Conservation (phyloP, 306 rosid genomes). For the Rosa lucieae region DNA sequence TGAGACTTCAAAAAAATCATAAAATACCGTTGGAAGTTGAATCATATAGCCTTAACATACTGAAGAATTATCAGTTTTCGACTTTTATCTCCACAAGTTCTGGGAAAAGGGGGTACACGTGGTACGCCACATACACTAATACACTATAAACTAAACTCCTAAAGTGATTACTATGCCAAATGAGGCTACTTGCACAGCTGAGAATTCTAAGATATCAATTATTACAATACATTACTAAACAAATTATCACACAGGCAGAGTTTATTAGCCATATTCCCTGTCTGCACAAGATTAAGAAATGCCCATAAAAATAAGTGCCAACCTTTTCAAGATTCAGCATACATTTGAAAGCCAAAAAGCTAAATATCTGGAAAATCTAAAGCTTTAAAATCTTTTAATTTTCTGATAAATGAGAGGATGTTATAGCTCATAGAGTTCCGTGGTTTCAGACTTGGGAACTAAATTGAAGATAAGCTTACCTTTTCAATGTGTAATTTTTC, state of each 20-base stretch:
- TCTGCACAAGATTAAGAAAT: background rate
- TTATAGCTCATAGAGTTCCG: conserved; percentile 17
- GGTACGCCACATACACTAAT: background rate
- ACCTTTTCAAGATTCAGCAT: background rate
- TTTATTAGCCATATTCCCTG: background rate
- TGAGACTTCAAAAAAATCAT: background rate
- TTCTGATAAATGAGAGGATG: conserved; percentile 8
- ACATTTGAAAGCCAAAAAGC: background rate
- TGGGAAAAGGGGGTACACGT: background rate
- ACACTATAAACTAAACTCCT: background rate
- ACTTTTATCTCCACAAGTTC: background rate
- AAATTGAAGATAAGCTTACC: conserved; percentile 42
- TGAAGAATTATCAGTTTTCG: background rate
- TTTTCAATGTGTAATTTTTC: conserved; percentile 62
- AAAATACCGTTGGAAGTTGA: background rate
- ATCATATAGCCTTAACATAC: background rate
- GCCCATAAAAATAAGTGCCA: background rate
- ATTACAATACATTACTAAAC: background rate
- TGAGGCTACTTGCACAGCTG: background rate
- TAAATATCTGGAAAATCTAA: background rate
- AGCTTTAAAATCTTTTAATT: background rate
- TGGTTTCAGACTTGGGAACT: conserved; percentile 15
- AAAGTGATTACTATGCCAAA: background rate
- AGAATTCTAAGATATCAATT: background rate
- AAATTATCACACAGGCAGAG: background rate